Evolutionary conservation across 768 basidiomycete species (phyloP).

Genomic region (Chlorophyllum brunneum): DNA sequence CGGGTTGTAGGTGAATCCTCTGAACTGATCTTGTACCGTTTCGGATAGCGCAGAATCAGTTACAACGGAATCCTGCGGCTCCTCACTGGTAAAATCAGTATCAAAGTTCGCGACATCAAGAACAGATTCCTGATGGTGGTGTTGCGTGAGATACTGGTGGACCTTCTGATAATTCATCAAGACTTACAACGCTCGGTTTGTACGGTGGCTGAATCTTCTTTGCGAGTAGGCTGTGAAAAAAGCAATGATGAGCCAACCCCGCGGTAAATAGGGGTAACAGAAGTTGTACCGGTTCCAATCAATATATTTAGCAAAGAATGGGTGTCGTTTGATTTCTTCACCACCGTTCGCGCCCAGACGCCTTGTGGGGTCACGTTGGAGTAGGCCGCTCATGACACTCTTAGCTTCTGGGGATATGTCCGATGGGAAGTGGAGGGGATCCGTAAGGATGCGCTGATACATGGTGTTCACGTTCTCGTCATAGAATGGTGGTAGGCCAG

Average conservation of each 20-base stretch:
- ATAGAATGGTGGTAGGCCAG: conserved; percentile 97
- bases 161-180: neutral
- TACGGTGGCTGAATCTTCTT: conserved; percentile 98
- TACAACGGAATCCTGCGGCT: conserved; percentile 93
- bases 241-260: neutral
- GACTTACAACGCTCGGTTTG: conserved; percentile 90
- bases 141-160: neutral
- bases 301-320: conserved; percentile 92
- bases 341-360: conserved; percentile 92
- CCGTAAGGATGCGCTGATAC: conserved; percentile 93
- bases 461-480: conserved; percentile 98
- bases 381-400: conserved; percentile 82
- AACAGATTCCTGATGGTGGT: conserved; percentile 65
- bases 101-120: conserved; percentile 97
- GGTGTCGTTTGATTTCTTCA: conserved; percentile 93
- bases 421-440: conserved; percentile 87
- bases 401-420: conserved; percentile 88
- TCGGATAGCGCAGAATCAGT: conserved; percentile 89
- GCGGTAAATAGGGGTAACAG: neutral
- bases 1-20: conserved; percentile 86
- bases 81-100: conserved; percentile 94
- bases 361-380: conserved; percentile 83
- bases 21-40: conserved; percentile 96
- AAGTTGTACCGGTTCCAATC: conserved; percentile 75
- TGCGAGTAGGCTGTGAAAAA: conserved; percentile 55